Base-by-base conservation (phyloP, 495 filamentous ascomycete genomes). In the Lasiosphaeriaceae sp. region DNA sequence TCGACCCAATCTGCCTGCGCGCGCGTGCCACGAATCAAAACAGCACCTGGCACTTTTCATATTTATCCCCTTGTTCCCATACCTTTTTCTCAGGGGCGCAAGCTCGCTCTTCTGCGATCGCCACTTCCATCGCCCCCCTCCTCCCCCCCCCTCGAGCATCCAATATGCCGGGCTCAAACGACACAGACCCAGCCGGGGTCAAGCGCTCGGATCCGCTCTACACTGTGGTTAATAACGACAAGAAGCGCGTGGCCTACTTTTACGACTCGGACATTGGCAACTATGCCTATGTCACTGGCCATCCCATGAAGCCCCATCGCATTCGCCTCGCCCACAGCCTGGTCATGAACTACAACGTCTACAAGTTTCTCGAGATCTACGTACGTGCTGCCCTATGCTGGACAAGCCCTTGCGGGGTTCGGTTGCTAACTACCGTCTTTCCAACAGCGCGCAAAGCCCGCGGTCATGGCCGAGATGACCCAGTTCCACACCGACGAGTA, bases 401-500 rank as follows among this genome's bases (percentile, higher is more conserved):
- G n/a, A n/a, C n/a, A n/a, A n/a, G 47, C 19, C 37, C 19, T 22
- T 11, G 44, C 16, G 11, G n/a, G 21, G 11, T 11, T 3, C 37
- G n/a, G 7, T 46, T 24, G 11, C 4, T 5, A 34, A 29, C 11
- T 9, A 6, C 1, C 19, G n/a, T 24, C 48, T 57, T 55, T 21
- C 9, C 14, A 21, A 34, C 56, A 97, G 92, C 90, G 94, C 63
- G 94, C 94, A 43, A 99, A 99, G 78, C 94, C 94, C 11, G 94
- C 94, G 16, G 93, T 90, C 24, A 91, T 90, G 56, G 87, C 88
- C 60, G 94, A 99, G 68, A 99, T 99, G 94, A 97, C 94, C 54
- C 95, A 97, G 69, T 99, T 97, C 68, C 94, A 99, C 72, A 97
- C 94, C 8, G 94, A 99, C 70, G 94, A 99, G 72, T 99, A 99